phyloP scores from a whole-genome alignment of 306 rosid genomes.

The Macrotyloma uniflorum region DNA sequence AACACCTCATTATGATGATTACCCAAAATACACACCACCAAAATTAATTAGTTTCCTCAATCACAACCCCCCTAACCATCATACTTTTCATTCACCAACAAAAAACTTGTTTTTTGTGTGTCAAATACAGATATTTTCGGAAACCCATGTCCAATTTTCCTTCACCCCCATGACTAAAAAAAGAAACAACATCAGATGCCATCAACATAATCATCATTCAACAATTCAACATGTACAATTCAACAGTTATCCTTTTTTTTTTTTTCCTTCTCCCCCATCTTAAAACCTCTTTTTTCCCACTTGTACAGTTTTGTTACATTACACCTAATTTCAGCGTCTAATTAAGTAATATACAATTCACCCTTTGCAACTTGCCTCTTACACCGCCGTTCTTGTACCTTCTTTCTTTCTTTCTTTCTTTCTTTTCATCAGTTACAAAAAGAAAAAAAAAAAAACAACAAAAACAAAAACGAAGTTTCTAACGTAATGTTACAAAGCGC shows the following conservation, averaged over 20 bases:
- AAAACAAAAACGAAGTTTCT: background rate
- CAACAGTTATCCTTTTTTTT: constrained; percentile 36
- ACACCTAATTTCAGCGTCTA: constrained; percentile 56
- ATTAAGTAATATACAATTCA: constrained; percentile 59
- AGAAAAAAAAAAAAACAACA: background rate
- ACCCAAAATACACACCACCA: background rate
- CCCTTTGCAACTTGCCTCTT: constrained; percentile 55
- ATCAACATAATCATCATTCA: background rate
- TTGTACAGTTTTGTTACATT: constrained; percentile 32
- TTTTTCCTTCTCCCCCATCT: background rate
- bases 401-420: background rate
- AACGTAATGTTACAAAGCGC: constrained; percentile 72
- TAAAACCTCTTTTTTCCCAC: constrained; percentile 14
- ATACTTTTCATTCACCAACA: background rate
- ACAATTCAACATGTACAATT: constrained; percentile 33
- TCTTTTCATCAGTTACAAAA: constrained; percentile 44
- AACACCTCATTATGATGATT: background rate
- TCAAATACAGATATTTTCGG: constrained; percentile 11
- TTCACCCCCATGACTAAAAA: background rate
- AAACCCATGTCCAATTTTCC: constrained; percentile 7
- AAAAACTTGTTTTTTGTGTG: background rate
- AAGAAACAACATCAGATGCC: background rate
- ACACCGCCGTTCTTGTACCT: constrained; percentile 21
- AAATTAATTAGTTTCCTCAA: constrained; percentile 6
- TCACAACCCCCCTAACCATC: background rate